phyloP scores from a whole-genome alignment of 805 yeast species.

The Blastobotrys chiropterorum region DNA sequence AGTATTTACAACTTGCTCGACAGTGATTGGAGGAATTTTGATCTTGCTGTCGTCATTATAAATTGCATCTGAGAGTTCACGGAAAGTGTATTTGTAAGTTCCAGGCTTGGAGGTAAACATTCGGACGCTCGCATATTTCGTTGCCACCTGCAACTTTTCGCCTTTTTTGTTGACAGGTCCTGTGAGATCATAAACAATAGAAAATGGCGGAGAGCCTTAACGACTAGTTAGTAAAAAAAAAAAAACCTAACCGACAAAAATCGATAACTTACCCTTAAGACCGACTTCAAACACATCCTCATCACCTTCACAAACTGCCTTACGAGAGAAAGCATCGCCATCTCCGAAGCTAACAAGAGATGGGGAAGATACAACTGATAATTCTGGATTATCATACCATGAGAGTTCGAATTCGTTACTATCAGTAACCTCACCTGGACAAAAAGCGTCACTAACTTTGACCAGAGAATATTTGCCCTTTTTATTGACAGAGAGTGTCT shows the following conservation, averaged over 20 bases:
- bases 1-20: constrained; percentile 50
- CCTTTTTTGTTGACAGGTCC: constrained; percentile 17
- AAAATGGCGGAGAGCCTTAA: constrained; percentile 50
- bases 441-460: constrained; percentile 44
- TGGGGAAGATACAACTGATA: constrained; percentile 31
- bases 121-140: constrained; percentile 44
- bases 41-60: constrained; percentile 41
- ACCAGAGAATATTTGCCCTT: constrained; percentile 45
- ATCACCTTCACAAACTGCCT: constrained; percentile 43
- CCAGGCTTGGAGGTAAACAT: constrained; percentile 48
- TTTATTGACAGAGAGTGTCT: constrained; percentile 32
- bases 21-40: constrained; percentile 28
- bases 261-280: constrained; percentile 39
- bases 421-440: constrained; percentile 43
- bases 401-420: constrained; percentile 35
- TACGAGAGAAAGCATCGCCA: constrained; percentile 27
- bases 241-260: neutral
- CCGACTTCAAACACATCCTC: constrained; percentile 46
- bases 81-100: constrained; percentile 52
- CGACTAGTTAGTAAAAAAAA: constrained; percentile 2
- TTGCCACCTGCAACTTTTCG: constrained; percentile 42
- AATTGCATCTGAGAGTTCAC: constrained; percentile 56
- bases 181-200: constrained; percentile 49
- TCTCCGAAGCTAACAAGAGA: constrained; percentile 23
- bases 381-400: constrained; percentile 42